Conservation (phyloP, 345 rosid species). For the Cardiospermum halicacabum region DNA sequence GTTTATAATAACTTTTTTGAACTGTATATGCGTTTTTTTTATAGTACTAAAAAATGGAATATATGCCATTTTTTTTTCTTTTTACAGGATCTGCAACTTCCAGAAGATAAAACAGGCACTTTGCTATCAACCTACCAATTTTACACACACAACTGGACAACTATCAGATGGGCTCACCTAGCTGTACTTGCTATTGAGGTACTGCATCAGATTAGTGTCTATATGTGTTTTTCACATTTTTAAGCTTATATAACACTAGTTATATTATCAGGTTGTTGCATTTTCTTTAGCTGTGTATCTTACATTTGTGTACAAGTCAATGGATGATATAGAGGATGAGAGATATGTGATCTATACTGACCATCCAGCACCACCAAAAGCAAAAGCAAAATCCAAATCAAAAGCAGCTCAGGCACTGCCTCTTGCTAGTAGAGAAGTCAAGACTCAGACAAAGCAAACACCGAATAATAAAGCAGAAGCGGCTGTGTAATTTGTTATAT, state of each 20-base stretch:
- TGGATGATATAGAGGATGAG: not conserved
- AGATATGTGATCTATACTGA: not conserved
- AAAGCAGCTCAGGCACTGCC: too few relatives aligned
- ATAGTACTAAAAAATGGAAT: too few relatives aligned
- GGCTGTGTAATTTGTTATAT: too few relatives aligned
- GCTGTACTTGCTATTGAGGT: not conserved
- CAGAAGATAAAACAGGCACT: not conserved
- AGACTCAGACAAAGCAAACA: too few relatives aligned
- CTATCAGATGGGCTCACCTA: not conserved
- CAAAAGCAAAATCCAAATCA: not conserved
- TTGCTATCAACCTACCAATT: not conserved
- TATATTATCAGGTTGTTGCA: not conserved
- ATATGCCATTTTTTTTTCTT: not conserved
- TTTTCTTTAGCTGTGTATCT: not conserved
- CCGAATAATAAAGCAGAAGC: too few relatives aligned
- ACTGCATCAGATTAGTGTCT: too few relatives aligned
- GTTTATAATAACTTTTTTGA: too few relatives aligned
- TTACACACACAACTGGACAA: not conserved
- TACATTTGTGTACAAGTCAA: not conserved
- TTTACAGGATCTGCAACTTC: constrained; percentile 1
- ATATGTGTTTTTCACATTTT: too few relatives aligned
- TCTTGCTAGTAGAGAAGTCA: too few relatives aligned
- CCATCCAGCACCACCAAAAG: not conserved
- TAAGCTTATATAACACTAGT: not conserved
- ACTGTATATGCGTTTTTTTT: too few relatives aligned